phyloP scores from a whole-genome alignment of 2,329 filamentous ascomycete species.

The Beauveria varroae region DNA sequence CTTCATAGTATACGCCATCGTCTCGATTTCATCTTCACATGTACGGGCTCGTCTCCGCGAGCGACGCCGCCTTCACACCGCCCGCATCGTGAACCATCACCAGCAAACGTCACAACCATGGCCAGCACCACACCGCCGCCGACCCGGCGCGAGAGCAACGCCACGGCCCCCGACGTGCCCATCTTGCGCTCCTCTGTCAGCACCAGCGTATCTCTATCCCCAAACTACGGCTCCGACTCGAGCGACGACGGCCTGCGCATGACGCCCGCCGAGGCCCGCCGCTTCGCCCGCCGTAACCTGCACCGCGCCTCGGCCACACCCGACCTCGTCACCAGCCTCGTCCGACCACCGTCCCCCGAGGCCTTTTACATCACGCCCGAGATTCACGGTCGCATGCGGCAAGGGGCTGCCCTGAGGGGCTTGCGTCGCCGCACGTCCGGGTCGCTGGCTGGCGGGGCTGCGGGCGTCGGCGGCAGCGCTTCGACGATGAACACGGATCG shows the following conservation, averaged over 20 bases:
- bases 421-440: conserved; percentile 12
- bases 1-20: not conserved
- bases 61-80: not conserved
- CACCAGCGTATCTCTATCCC: not conserved
- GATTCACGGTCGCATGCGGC: conserved; percentile 18
- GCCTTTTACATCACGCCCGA: conserved; percentile 24
- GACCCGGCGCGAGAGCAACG: conserved; percentile 11
- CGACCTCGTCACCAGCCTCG: conserved; percentile 32
- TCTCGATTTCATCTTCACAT: not conserved
- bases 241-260: conserved; percentile 29
- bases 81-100: conserved; percentile 24
- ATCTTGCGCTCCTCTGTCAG: conserved; percentile 4
- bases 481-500: conserved; percentile 20
- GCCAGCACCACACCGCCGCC: conserved; percentile 11
- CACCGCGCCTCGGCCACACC: conserved; percentile 29
- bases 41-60: not conserved
- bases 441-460: conserved; percentile 10
- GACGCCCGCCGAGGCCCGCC: conserved; percentile 27
- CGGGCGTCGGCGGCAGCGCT: not conserved
- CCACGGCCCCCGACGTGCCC: conserved; percentile 9
- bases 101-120: not conserved
- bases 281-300: conserved; percentile 29
- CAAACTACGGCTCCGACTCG: conserved; percentile 24
- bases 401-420: conserved; percentile 15
- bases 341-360: conserved; percentile 31